Conservation (phyloP, 2,329 filamentous ascomycete species). For the Colletotrichum spaethianum region DNA sequence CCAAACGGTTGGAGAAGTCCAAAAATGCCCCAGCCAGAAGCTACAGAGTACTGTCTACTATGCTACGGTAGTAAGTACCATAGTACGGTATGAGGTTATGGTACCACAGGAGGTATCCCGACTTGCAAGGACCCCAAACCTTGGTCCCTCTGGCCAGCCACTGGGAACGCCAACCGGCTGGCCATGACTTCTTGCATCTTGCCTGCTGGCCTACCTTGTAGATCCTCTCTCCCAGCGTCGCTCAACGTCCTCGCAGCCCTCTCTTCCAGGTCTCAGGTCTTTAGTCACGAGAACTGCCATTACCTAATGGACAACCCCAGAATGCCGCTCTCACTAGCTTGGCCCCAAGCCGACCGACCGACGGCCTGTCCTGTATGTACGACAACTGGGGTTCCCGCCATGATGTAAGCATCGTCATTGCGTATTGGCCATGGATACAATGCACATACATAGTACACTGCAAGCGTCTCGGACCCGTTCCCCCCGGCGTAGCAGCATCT, state of each 20-base stretch:
- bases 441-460: neutral
- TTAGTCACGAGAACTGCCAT: slow-evolving; percentile 10
- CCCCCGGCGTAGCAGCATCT: slow-evolving; percentile 25
- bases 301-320: slow-evolving; percentile 32
- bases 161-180: slow-evolving; percentile 21
- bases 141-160: slow-evolving; percentile 1
- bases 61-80: too few species aligned
- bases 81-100: too few species aligned
- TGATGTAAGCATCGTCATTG: slow-evolving; percentile 34
- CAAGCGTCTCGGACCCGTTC: slow-evolving; percentile 14
- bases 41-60: too few species aligned
- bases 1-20: slow-evolving; percentile 31
- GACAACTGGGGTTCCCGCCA: slow-evolving; percentile 17
- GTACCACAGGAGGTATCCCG: too few species aligned
- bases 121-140: neutral
- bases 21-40: neutral
- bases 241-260: neutral
- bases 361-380: neutral
- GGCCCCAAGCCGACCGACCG: slow-evolving; percentile 21
- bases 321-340: slow-evolving; percentile 15
- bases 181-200: slow-evolving; percentile 22
- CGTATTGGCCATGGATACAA: neutral
- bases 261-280: neutral
- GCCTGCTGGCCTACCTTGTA: slow-evolving; percentile 3
- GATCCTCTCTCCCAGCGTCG: neutral